A percentile compares a stretch with the other conserved stretches of the same genome.
phyloP scores from a whole-genome alignment of 176 grass and related monocot genomes.

The Puccinellia tenuiflora region DNA sequence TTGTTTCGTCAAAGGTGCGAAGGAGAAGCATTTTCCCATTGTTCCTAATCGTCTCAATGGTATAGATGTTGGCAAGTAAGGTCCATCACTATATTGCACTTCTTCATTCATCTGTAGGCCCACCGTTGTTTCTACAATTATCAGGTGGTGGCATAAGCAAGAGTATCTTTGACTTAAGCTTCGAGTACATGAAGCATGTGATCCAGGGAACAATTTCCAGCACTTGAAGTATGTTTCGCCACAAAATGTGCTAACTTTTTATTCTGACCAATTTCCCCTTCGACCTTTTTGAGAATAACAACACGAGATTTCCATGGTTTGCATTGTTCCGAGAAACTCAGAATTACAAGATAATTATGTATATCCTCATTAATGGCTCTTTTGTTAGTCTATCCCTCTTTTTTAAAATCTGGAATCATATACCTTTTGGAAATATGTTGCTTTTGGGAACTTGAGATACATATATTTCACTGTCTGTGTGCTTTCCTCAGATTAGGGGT shows the following conservation, averaged over 20 bases:
- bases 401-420: not conserved
- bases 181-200: conserved; percentile 52
- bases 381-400: not conserved
- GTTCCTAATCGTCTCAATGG: no score
- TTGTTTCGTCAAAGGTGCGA: no score
- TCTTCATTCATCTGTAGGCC: not conserved
- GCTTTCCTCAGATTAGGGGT: no score
- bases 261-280: not conserved
- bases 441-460: no score
- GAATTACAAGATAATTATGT: not conserved
- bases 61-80: not conserved
- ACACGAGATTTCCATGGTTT: not conserved
- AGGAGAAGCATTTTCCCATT: no score
- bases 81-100: not conserved
- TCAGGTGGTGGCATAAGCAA: conserved; percentile 20
- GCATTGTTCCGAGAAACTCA: not conserved
- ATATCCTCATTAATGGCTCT: not conserved
- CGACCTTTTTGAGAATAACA: not conserved
- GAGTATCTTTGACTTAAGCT: conserved; percentile 27
- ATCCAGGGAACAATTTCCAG: conserved; percentile 85
- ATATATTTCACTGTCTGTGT: no score
- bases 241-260: not conserved
- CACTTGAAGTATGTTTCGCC: conserved; percentile 52
- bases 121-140: not conserved
- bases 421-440: no score